phyloP scores from a whole-genome alignment of 2,329 filamentous ascomycete species.

The Cladosporium sphaerospermum region DNA sequence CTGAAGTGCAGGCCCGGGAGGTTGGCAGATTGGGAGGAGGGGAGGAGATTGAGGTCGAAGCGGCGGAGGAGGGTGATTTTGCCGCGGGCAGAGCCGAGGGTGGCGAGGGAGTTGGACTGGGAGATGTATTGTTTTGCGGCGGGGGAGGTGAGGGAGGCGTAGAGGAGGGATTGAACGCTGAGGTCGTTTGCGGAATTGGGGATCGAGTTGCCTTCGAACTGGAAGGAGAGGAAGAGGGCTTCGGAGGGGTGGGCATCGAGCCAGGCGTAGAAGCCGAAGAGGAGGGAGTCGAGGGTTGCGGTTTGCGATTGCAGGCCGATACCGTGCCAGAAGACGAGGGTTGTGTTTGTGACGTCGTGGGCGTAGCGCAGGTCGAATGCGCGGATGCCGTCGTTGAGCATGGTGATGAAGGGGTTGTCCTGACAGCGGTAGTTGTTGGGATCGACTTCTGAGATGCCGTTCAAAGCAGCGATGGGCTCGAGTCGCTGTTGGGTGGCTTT shows the following conservation, averaged over 20 bases:
- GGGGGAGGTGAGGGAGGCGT: constrained; percentile 33
- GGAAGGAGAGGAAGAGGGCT: constrained; percentile 42
- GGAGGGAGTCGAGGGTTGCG: constrained; percentile 39
- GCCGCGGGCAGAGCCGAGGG: constrained; percentile 32
- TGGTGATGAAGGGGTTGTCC: constrained; percentile 31
- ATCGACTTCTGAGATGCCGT: constrained; percentile 30
- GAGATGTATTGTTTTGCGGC: constrained; percentile 38
- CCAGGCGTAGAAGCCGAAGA: constrained; percentile 46
- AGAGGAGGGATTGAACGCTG: constrained; percentile 34
- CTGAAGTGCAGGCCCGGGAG: constrained; percentile 46
- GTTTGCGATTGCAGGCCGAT: constrained; percentile 40
- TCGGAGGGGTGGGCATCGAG: constrained; percentile 43
- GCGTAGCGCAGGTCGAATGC: constrained; percentile 49
- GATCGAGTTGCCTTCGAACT: constrained; percentile 39
- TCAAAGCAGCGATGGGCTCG: constrained; percentile 35
- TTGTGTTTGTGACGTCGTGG: constrained; percentile 40
- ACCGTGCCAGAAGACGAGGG: constrained; percentile 46
- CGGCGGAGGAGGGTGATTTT: constrained; percentile 41
- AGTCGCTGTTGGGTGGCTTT: constrained; percentile 37
- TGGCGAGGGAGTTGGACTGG: constrained; percentile 33
- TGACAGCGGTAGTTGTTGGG: constrained; percentile 40
- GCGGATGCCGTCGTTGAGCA: constrained; percentile 43
- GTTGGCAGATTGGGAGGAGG: constrained; percentile 28
- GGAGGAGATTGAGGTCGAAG: constrained; percentile 39
- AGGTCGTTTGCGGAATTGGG: constrained; percentile 31